These are phyloP conservation scores for Physcomitrium patens DNA, from an alignment of 225 moss, liverwort and hornwort genomes.

Conservation along the genomic window DNA sequence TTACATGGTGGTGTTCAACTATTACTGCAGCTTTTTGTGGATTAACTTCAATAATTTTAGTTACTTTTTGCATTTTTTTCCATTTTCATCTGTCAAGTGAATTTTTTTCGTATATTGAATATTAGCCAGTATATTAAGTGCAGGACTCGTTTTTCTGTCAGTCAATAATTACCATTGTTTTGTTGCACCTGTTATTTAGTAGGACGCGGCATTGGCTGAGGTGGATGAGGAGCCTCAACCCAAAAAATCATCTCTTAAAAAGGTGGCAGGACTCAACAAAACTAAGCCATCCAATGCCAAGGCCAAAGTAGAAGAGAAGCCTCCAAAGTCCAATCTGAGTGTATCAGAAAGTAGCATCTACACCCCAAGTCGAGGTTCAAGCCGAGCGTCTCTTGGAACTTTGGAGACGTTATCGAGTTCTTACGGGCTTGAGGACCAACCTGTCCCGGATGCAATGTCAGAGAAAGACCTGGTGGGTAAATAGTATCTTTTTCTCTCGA, in stretches of 20 bases:
- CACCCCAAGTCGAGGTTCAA: slow-evolving; percentile 43
- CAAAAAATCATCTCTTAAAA: slow-evolving; percentile 53
- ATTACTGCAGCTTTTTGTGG: too few relatives aligned
- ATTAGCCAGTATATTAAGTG: slow-evolving; percentile 9
- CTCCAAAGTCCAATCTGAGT: slow-evolving; percentile 28
- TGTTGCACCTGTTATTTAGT: slow-evolving; percentile 68
- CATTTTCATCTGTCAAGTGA: background rate
- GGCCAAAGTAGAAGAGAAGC: slow-evolving; percentile 29
- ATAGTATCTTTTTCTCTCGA: slow-evolving; percentile 13
- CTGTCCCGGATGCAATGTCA: slow-evolving; percentile 79
- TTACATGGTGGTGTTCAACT: too few relatives aligned
- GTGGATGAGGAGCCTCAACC: slow-evolving; percentile 62
- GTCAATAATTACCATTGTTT: slow-evolving; percentile 48
- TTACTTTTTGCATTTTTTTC: background rate
- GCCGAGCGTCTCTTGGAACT: slow-evolving; percentile 42
- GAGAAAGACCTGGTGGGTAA: slow-evolving; percentile 92
- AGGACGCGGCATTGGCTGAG: slow-evolving; percentile 96
- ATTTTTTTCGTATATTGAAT: background rate
- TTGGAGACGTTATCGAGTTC: slow-evolving; percentile 45
- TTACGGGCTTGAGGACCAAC: slow-evolving; percentile 63
- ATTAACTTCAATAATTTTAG: too few relatives aligned
- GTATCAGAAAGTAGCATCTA: slow-evolving; percentile 33
- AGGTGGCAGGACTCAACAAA: slow-evolving; percentile 57
- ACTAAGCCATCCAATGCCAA: slow-evolving; percentile 37
- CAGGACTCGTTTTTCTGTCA: background rate